These are phyloP conservation scores for Leccinum pellstonianum DNA, from an alignment of 768 basidiomycete genomes.

Conservation along the genomic window DNA sequence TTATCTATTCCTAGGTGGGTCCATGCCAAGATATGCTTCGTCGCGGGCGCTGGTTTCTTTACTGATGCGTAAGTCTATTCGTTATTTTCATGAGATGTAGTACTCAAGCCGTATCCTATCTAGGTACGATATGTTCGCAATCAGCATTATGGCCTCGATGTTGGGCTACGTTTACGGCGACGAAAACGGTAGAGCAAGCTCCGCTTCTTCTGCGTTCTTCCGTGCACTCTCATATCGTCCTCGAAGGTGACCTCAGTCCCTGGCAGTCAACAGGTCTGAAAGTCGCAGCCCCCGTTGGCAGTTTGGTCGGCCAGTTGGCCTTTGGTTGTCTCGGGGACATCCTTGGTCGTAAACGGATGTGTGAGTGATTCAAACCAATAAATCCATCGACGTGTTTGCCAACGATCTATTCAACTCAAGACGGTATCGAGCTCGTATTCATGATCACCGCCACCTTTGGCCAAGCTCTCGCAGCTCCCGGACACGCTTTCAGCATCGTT, in stretches of 20 bases:
- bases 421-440: slow-evolving; percentile 61
- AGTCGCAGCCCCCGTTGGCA: slow-evolving; percentile 73
- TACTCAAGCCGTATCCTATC: slow-evolving; percentile 1
- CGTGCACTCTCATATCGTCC: not conserved
- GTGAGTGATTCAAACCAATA: slow-evolving; percentile 41
- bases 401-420: slow-evolving; percentile 22
- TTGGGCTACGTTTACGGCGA: slow-evolving; percentile 75
- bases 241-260: slow-evolving; percentile 34
- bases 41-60: slow-evolving; percentile 84
- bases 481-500: slow-evolving; percentile 61
- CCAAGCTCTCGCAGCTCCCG: slow-evolving; percentile 69
- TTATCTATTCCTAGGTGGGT: slow-evolving; percentile 55
- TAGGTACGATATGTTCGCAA: slow-evolving; percentile 81
- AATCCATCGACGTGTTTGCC: not conserved
- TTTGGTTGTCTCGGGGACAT: slow-evolving; percentile 78
- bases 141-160: slow-evolving; percentile 83
- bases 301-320: slow-evolving; percentile 66
- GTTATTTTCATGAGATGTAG: not conserved
- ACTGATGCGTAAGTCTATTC: slow-evolving; percentile 63
- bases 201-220: not conserved
- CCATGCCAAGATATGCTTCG: slow-evolving; percentile 71
- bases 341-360: slow-evolving; percentile 76
- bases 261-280: slow-evolving; percentile 78
- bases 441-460: slow-evolving; percentile 77
- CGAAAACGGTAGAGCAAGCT: slow-evolving; percentile 14